Conservation (phyloP, 768 basidiomycete genomes). For the Pleurotus tuber-regium region DNA sequence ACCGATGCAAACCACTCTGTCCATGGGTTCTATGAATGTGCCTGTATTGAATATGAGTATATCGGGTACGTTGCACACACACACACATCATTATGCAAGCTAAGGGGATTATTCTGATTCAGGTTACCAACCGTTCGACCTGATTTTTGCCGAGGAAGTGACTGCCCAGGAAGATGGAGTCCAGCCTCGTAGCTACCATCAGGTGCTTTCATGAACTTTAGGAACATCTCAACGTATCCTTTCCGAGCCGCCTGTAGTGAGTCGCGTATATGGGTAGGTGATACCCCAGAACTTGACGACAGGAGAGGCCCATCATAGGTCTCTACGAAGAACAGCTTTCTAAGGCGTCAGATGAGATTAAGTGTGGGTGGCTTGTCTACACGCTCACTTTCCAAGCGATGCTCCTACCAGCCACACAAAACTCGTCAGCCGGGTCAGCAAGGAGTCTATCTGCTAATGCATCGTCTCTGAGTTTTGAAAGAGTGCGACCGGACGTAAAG, state of each 20-base stretch:
- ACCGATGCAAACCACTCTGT: slow-evolving; percentile 88
- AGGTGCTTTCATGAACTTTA: slow-evolving; percentile 76
- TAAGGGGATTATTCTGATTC: slow-evolving; percentile 78
- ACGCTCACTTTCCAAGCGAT: slow-evolving; percentile 77
- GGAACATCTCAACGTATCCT: slow-evolving; percentile 54
- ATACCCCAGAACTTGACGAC: slow-evolving; percentile 37
- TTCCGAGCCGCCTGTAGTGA: slow-evolving; percentile 50
- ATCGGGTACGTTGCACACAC: slow-evolving; percentile 5
- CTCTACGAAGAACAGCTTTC: slow-evolving; percentile 9
- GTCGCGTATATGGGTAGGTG: slow-evolving; percentile 32
- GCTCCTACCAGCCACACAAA: slow-evolving; percentile 70
- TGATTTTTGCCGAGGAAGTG: slow-evolving; percentile 29
- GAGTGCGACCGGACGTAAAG: slow-evolving; percentile 50
- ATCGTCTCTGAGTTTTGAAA: slow-evolving; percentile 67
- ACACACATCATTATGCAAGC: slow-evolving; percentile 72
- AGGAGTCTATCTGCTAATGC: slow-evolving; percentile 62
- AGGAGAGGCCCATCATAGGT: slow-evolving; percentile 52
- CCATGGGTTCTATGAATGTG: slow-evolving; percentile 81
- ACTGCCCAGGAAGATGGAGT: slow-evolving; percentile 37
- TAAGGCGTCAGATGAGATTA: slow-evolving; percentile 5
- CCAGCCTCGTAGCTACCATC: slow-evolving; percentile 83
- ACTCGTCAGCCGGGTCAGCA: slow-evolving; percentile 32
- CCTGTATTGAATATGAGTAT: slow-evolving; percentile 4
- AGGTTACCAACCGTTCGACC: slow-evolving; percentile 40
- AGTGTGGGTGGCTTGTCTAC: not conserved